Base-by-base conservation (phyloP, 2,329 filamentous ascomycete species). In the Microsporum canis region DNA sequence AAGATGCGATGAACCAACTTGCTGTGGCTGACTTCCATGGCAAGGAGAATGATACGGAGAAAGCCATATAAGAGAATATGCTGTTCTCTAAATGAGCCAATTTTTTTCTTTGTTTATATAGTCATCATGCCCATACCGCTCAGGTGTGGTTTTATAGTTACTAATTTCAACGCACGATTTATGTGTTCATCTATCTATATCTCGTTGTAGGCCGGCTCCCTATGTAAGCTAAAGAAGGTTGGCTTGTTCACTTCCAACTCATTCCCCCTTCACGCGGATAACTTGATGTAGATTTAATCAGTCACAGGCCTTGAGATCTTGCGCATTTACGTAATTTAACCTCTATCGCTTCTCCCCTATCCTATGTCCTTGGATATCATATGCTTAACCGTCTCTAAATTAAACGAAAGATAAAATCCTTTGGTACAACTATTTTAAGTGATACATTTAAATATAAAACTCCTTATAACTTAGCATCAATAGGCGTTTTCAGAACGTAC, bases 1-100 rank as follows among this genome's bases (percentile, higher is more conserved):
- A 91, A 70, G 88, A 90, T 71, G 77, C 79, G 67, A 75, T 87
- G 65, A 91, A 91, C 47, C 66, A 70, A 61, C 62, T 74, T 36
- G 59, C 60, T 6, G 41, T 39, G 12, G 47, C 61, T 7, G 47
- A 53, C 27, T 63, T 55, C 51, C 14, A 36, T 34, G n/a, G 14
- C 3, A 17, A 17, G 0, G 5, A 31, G 0, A 55, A 55, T 33
- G 31, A 55, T 3, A 7, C n/a, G 12, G 51, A 55, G 14, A 55
- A 55, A 55, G 29, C 51, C 6, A 23, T 4, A 51, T 51, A 51
- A 51, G 45, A 31, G 23, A 6, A 51, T 29, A 31, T 31, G 10
- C 8, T 8, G 10, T 5, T 33, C 27, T 4, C 27, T 33, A 6
- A 39, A 39, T 5, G 17, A 27, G 51, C 12, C 51, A 8, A 51